Base-by-base conservation (phyloP, 1,284 basidiomycete genomes). In the Trametes hirsuta region DNA sequence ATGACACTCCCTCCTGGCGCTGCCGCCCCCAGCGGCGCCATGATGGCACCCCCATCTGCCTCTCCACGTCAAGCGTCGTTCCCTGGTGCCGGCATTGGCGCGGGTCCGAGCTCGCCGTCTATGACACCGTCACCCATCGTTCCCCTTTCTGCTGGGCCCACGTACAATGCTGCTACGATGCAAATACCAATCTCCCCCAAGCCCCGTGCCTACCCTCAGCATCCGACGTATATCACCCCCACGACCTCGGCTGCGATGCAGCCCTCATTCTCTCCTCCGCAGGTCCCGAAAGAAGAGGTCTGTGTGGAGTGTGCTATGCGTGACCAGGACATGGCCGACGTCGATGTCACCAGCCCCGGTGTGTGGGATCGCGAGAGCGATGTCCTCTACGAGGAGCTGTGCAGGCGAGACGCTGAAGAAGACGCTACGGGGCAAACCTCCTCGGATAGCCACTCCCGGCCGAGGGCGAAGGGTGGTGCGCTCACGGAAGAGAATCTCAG, bases 231-330 rank as follows among this genome's bases (percentile, higher is more conserved):
- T 64, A 85, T 91, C 67, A 89, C 82, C 3, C 85, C 87, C 40
- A 75, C 82, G 6, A 70, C 83, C 1, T 81, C 82, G 15, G 82
- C 80, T 53, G 79, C 85, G 53, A 78, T 86, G 53, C 85, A 86
- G 58, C 82, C 87, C 14, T 78, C 85, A 22, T 84, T 84, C 68
- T 79, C 82, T 11, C 81, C 84, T 36, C 77, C 81, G 45, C 77
- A 74, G 67, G 77, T 69, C 53, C 81, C 77, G 21, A 85, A 81
- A 63, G 89, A 90, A 68, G 95, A 98, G 74, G 81, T 98, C 45
- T 99, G 97, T 70, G 82, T 98, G 49, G 97, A 99, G 77, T 99
- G 97, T 74, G 94, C 97, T 70, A 99, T 99, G 97, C 90, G 97
- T 45, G 97, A 99, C 77, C 89, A 97, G 71, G 97, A 99, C 73